Evolutionary conservation across 2,329 filamentous ascomycete genomes (phyloP), one percentile per base, ranked within the genome.

Genomic region (Hymenoscyphus fructigenus): DNA sequence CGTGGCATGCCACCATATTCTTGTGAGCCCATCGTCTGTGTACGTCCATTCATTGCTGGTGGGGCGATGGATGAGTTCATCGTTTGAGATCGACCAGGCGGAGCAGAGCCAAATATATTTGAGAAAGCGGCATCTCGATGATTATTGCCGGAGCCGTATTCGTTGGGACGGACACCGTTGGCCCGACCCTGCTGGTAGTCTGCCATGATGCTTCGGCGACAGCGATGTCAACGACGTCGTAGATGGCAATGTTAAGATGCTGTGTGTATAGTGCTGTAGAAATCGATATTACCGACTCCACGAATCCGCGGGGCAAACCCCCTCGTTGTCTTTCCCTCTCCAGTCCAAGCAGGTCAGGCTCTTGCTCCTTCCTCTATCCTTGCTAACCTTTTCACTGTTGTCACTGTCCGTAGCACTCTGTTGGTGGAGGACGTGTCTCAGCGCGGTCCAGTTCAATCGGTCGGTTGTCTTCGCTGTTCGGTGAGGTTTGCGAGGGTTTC

Each of bases 61-160:
- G 85, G 86, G 65, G 82, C 79, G 36, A 89, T 84, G 69, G 92
- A 89, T 63, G 91, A 93, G 69, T 89, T 95, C 93, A 98, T 97
- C 29, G 94, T 97, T 75, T 97, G 93, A 65, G 93, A 96, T 77
- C 95, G 90, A 65, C 94, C 94, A 57, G 92, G 92, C 69, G 92
- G 93, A 69, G 91, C 85, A 69, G 88, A 88, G 72, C 94, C 95
- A 77, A 98, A 99, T 76, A 98, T 98, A 80, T 94, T 94, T 70
- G 91, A 92, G 79, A 96, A 99, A 70, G 94, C 95, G 71, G 92
- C 92, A 86, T 99, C 93, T 80, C 95, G 90, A 79, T 95, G 91
- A 74, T 83, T 83, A 75, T 84, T 83, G 69, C 82, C 80, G 70
- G 82, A 73, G 71, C 82, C 74, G 67, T 76, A 75, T 50, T 75